Percentiles rank a stretch among this genome's conserved stretches.
These are phyloP conservation scores for Salix koriyanagi DNA, from an alignment of 345 rosid genomes.

Conservation along the genomic window DNA sequence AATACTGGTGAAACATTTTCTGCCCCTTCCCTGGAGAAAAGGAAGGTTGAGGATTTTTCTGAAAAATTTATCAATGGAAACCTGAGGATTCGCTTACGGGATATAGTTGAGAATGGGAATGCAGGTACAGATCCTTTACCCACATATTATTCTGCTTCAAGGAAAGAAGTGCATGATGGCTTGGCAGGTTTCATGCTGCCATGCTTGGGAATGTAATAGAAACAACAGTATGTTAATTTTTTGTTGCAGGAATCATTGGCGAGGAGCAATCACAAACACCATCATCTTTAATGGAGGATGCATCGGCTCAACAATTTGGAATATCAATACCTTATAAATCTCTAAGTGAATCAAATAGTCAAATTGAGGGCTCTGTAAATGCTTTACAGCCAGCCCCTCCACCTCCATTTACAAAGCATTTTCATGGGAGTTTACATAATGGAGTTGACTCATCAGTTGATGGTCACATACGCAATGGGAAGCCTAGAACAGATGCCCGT, in stretches of 20 bases:
- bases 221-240: constrained; percentile 6
- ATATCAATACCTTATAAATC: constrained; percentile 41
- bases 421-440: constrained; percentile 42
- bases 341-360: constrained; percentile 53
- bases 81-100: constrained; percentile 39
- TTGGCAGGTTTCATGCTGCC: constrained; percentile 4
- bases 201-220: constrained; percentile 2
- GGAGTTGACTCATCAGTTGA: constrained; percentile 52
- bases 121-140: constrained; percentile 41
- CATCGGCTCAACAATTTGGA: constrained; percentile 44
- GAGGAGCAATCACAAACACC: constrained; percentile 48
- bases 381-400: constrained; percentile 41
- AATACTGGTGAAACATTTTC: constrained; percentile 35
- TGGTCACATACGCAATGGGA: constrained; percentile 45
- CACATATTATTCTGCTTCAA: not conserved
- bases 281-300: constrained; percentile 49
- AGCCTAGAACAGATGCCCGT: constrained; percentile 60
- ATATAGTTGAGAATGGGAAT: constrained; percentile 50
- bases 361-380: constrained; percentile 42
- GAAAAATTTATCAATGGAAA: constrained; percentile 57
- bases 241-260: constrained; percentile 45
- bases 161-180: not conserved
- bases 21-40: constrained; percentile 46
- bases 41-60: constrained; percentile 52
- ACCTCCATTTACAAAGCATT: constrained; percentile 39